phyloP scores from a whole-genome alignment of 495 filamentous ascomycete species.

The Xylaria curta region DNA sequence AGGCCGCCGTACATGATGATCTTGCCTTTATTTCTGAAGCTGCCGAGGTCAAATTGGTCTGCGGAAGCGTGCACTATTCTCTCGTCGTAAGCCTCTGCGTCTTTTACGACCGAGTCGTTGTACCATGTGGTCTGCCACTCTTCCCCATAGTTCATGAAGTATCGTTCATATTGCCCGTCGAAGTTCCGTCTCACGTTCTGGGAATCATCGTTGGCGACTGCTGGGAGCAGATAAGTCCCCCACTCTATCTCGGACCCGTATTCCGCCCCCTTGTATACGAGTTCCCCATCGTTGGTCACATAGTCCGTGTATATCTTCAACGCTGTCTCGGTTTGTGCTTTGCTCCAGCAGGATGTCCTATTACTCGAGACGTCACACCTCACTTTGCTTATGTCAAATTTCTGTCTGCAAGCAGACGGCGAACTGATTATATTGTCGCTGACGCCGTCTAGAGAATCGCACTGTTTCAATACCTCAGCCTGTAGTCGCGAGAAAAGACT shows the following conservation, averaged over 20 bases:
- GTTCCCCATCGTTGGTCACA: slow-evolving; percentile 53
- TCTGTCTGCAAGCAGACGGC: slow-evolving; percentile 59
- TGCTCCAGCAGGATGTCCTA: slow-evolving; percentile 56
- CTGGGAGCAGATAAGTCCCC: slow-evolving; percentile 40
- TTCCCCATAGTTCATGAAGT: slow-evolving; percentile 47
- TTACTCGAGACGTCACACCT: slow-evolving; percentile 51
- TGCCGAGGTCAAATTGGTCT: slow-evolving; percentile 53
- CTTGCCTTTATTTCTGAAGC: slow-evolving; percentile 48
- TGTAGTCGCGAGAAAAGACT: slow-evolving; percentile 57
- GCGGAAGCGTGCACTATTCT: slow-evolving; percentile 51
- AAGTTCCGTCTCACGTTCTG: slow-evolving; percentile 39
- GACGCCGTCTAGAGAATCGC: slow-evolving; percentile 65
- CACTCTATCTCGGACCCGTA: slow-evolving; percentile 49
- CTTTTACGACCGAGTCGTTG: slow-evolving; percentile 41
- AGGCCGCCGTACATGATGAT: slow-evolving; percentile 62
- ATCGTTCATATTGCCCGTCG: slow-evolving; percentile 46
- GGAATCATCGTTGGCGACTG: slow-evolving; percentile 30
- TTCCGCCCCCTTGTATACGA: slow-evolving; percentile 58
- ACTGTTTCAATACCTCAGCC: slow-evolving; percentile 65
- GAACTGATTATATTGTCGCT: slow-evolving; percentile 67
- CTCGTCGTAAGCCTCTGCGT: slow-evolving; percentile 40
- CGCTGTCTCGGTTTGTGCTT: slow-evolving; percentile 59
- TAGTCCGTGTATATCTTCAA: slow-evolving; percentile 60
- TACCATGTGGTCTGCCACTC: slow-evolving; percentile 45
- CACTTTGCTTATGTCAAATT: slow-evolving; percentile 45